Evolutionary conservation across 1,284 basidiomycete species (phyloP), one percentile per base, ranked within the genome.

Genomic region (Cryptococcus jaspeensis): DNA sequence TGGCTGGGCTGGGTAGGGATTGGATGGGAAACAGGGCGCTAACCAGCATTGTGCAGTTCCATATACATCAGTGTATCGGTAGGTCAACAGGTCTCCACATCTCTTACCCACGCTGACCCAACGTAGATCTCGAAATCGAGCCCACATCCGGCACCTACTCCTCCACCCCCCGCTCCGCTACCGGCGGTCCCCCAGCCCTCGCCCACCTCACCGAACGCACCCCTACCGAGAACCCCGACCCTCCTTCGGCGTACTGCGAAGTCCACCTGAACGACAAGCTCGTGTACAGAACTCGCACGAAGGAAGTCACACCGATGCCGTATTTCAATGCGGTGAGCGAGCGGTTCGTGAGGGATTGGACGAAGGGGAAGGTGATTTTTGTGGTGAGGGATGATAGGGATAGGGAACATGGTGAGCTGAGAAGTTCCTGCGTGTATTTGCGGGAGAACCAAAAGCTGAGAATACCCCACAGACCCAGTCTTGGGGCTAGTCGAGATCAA

Each of bases 261-360:
- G 77, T 81, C 35, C 73, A 79, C 37, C 61, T 81, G 32, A 81
- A 81, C 63, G 80, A 80, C 56, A 71, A 75, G 50, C 66, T 77
- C 35, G 65, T 80, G 8, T 80, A 77, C 56, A 68, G 75, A 9
- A 78, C 79, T 0, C 61, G 80, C 7, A 78, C 78, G 15, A 80
- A 81, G 55, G 72, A 76, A 55, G 63, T 77, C 51, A 78, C 73
- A 39, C 70, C 73, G 2, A 59, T 75, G 41, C 80, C 79, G 2
- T 80, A 80, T 62, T 79, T 76, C 66, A 80, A 81, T 58, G 79
- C 79, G 2, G 68, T 75, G n/a, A 76, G 76, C 43, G 80, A 81
- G 61, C 61, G 79, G 22, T 80, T 79, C 52, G 62, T 80, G n/a
- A 59, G 78, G 20, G 79, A 81, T 66, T 80, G 79, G 79, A 69